Conservation (phyloP, 1,139 yeast species). For the Blastobotrys capitulatus region DNA sequence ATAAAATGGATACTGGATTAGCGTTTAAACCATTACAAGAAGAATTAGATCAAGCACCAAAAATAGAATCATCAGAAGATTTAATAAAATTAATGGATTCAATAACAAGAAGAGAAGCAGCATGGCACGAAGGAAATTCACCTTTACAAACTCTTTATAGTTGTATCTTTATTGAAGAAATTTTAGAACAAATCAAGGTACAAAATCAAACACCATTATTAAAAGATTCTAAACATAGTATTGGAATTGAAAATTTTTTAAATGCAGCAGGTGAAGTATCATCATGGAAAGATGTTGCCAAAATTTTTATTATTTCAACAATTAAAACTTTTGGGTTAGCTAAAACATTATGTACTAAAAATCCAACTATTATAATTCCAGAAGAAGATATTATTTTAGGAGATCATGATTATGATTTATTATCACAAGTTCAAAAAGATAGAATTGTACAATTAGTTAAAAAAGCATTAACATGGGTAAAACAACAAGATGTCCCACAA, state of each 20-base stretch:
- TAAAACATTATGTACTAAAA: conserved; percentile 17
- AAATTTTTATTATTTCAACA: conserved; percentile 24
- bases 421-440: conserved; percentile 21
- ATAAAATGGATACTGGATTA: conserved; percentile 38
- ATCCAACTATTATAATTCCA: conserved; percentile 21
- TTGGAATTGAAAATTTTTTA: conserved; percentile 11
- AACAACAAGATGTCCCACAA: conserved; percentile 12
- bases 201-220: background rate
- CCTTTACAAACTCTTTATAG: conserved; percentile 34
- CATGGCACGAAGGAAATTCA: conserved; percentile 37
- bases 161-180: conserved; percentile 33
- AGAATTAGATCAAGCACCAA: conserved; percentile 24
- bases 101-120: conserved; percentile 30
- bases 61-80: conserved; percentile 21
- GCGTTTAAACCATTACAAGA: conserved; percentile 25
- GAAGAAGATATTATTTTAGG: conserved; percentile 31
- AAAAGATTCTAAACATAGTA: conserved; percentile 3
- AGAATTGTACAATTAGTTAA: conserved; percentile 21
- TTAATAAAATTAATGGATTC: conserved; percentile 29
- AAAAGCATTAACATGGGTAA: conserved; percentile 20
- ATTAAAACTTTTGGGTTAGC: conserved; percentile 25
- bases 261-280: conserved; percentile 12
- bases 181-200: conserved; percentile 20
- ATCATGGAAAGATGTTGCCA: conserved; percentile 24
- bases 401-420: conserved; percentile 21